These are phyloP conservation scores for Entoloma clypeatum DNA, from an alignment of 1,284 basidiomycete species.

Conservation along the genomic window DNA sequence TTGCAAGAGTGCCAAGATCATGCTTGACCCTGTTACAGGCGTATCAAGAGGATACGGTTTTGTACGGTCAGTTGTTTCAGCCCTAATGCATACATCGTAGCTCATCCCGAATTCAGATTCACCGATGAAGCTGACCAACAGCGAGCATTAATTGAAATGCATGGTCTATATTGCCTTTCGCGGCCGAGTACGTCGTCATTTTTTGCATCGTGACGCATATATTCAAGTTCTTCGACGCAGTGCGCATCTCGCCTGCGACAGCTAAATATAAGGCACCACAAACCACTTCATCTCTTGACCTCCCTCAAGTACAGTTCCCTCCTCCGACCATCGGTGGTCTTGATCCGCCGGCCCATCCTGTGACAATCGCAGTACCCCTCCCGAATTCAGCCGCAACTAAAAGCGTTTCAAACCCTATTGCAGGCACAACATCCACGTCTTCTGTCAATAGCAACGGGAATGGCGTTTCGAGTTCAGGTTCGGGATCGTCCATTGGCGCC, in stretches of 20 bases:
- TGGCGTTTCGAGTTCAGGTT: slow-evolving; percentile 46
- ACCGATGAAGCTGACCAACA: slow-evolving; percentile 85
- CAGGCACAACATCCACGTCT: slow-evolving; percentile 39
- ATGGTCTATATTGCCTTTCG: slow-evolving; percentile 81
- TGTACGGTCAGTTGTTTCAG: slow-evolving; percentile 55
- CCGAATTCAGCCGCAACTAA: slow-evolving; percentile 43
- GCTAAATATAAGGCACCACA: slow-evolving; percentile 74
- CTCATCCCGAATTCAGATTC: slow-evolving; percentile 48
- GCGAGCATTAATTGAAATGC: slow-evolving; percentile 86
- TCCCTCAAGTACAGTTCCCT: slow-evolving; percentile 47
- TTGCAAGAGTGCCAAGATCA: slow-evolving; percentile 91
- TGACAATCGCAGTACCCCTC: slow-evolving; percentile 46
- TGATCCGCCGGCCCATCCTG: slow-evolving; percentile 31
- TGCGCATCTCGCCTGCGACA: slow-evolving; percentile 87
- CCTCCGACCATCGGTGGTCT: slow-evolving; percentile 26
- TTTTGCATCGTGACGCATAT: slow-evolving; percentile 23
- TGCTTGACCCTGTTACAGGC: slow-evolving; percentile 85
- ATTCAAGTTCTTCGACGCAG: slow-evolving; percentile 37
- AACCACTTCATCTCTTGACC: slow-evolving; percentile 39
- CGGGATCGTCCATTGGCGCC: slow-evolving; percentile 50
- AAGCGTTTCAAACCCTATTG: slow-evolving; percentile 68
- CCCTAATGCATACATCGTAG: slow-evolving; percentile 9
- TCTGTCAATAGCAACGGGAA: slow-evolving; percentile 37
- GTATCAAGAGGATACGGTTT: slow-evolving; percentile 90
- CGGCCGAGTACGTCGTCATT: slow-evolving; percentile 63